Base-by-base conservation (phyloP, 768 basidiomycete genomes). In the Ephemerocybe angulata region DNA sequence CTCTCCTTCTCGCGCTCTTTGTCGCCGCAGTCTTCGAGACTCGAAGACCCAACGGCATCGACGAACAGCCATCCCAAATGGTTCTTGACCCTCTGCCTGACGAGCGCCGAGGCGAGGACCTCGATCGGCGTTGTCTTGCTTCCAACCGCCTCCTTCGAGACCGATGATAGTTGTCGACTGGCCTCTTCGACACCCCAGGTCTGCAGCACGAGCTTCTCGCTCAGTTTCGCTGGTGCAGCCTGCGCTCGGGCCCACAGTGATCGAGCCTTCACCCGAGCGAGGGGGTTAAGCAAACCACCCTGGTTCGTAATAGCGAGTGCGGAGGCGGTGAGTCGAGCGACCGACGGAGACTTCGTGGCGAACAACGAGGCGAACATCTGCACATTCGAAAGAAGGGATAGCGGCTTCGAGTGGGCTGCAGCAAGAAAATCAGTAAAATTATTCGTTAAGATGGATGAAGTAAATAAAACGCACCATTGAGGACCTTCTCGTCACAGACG, bases 1-100 rank as follows among this genome's bases (percentile, higher is more conserved):
- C 65, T 62, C n/a, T 58, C 54, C 44, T 61, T 65, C 61, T 72
- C 72, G 46, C 68, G 68, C 35, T 66, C 63, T 29, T 42, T 38
- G 5, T 52, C 48, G 53, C 68, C 68, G 27, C 67, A 69, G 30
- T 71, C 70, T 22, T 73, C 67, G 28, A 12, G 38, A 31, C 10
- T 22, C 44, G 35, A 27, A 37, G 8, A 49, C 55, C 63, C 62
- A 53, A 77, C 76, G 15, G 65, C 62, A 5, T 65, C 62, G 4
- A 86, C 75, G 64, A 90, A 90, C 48, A 86, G 63, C 22, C 62
- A 60, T 3, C 78, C 77, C 1, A 86, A 72, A 53, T 86, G 81
- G 31, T 68, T 69, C 60, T 76, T 77, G 1, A 87, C 67, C 3
- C 81, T 74, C 50, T 79, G 77, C 43, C 76, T 78, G 15, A 86